These are phyloP conservation scores for Aaosphaeria arxii DNA, from an alignment of 2,329 filamentous ascomycete genomes.

Conservation along the genomic window DNA sequence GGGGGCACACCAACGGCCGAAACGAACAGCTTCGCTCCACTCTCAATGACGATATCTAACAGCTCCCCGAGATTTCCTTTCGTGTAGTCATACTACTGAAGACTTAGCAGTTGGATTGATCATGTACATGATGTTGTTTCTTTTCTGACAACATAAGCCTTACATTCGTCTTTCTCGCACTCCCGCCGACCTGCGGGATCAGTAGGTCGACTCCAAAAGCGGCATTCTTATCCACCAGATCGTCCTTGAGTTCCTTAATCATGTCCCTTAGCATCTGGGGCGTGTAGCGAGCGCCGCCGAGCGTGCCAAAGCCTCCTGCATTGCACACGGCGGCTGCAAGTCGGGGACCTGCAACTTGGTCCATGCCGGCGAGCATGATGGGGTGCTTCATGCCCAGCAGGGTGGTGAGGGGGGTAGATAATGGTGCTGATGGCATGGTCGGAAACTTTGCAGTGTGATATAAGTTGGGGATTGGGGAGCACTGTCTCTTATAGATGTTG, in stretches of 20 bases:
- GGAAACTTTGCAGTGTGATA: not conserved
- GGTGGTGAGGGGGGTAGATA: conserved; percentile 17
- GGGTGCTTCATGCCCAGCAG: conserved; percentile 20
- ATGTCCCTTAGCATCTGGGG: conserved; percentile 23
- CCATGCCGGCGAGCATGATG: conserved; percentile 28
- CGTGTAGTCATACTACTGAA: conserved; percentile 27
- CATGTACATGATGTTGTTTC: not conserved
- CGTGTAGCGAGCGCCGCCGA: conserved; percentile 22
- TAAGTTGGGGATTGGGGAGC: not conserved
- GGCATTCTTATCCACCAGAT: conserved; percentile 16
- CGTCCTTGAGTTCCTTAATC: conserved; percentile 23
- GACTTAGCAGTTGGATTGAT: no score
- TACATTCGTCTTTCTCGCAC: conserved; percentile 32
- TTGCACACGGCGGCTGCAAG: conserved; percentile 25
- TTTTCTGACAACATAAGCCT: not conserved
- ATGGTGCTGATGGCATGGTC: conserved; percentile 8
- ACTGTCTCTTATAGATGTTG: no score
- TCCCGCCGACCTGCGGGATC: conserved; percentile 32
- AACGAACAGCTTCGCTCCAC: conserved; percentile 33
- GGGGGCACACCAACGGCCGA: conserved; percentile 34
- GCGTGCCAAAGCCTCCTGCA: conserved; percentile 22
- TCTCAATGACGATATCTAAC: conserved; percentile 32
- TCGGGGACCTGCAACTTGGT: conserved; percentile 16
- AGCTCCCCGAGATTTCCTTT: conserved; percentile 28
- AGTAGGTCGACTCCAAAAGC: conserved; percentile 37